phyloP scores from a whole-genome alignment of 2,329 filamentous ascomycete species.

The Colletotrichum higginsianum region DNA sequence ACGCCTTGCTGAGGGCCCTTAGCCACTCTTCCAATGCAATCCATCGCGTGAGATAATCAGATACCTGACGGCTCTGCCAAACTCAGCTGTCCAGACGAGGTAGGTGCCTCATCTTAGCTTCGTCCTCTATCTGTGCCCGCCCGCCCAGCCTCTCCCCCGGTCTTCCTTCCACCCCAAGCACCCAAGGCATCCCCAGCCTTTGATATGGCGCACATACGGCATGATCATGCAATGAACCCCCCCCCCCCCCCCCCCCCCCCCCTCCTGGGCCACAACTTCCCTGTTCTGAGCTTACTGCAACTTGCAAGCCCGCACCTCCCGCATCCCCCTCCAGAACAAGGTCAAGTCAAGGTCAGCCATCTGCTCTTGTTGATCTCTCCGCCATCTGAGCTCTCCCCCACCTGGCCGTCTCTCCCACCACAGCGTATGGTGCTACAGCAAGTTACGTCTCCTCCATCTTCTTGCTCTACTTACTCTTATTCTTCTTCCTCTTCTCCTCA shows the following conservation, averaged over 20 bases:
- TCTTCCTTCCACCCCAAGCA: neutral
- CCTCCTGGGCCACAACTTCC: constrained; percentile 39
- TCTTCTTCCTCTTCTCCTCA: constrained; percentile 3
- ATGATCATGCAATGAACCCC: constrained; percentile 40
- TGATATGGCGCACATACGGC: constrained; percentile 25
- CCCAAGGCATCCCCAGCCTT: constrained; percentile 19
- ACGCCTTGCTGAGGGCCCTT: neutral
- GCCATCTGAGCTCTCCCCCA: constrained; percentile 34
- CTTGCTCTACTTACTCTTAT: neutral
- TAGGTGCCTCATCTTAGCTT: constrained; percentile 1
- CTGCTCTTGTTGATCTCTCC: constrained; percentile 23
- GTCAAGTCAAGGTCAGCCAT: neutral
- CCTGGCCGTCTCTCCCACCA: neutral
- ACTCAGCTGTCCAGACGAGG: neutral
- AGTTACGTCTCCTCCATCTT: constrained; percentile 8
- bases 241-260: no score
- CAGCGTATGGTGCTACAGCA: neutral
- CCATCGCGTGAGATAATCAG: neutral
- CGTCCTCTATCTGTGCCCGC: neutral
- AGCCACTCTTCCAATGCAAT: neutral
- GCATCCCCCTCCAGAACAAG: constrained; percentile 24
- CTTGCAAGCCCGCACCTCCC: constrained; percentile 18
- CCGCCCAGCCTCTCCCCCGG: constrained; percentile 21
- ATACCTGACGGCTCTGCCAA: neutral
- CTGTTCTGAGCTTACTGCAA: constrained; percentile 29